Base-by-base conservation (phyloP, 202 grass and related monocot genomes). In the Saccharum hybrid region DNA sequence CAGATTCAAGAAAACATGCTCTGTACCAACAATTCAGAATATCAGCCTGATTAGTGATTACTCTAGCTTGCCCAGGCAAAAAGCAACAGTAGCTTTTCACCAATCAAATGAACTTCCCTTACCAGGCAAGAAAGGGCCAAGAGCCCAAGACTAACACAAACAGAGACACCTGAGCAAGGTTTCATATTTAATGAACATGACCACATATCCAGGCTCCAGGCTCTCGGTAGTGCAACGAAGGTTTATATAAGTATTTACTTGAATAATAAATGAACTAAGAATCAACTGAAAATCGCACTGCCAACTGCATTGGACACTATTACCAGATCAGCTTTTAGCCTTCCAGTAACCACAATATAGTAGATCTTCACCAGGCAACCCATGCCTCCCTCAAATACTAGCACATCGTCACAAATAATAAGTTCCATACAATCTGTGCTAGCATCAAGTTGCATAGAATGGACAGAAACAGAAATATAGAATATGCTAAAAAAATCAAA, bases 361-460 rank as follows among this genome's bases (percentile, higher is more conserved):
- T 52, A 39, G 6, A 81, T 39, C 22, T 19, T 26, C 23, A 76
- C 21, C 0, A 10, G 38, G 39, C 49, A 71, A 71, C 30, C 11
- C n/a, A 81, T 69, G 72, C 72, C 62, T 81, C 71, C 72, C 36
- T 67, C 76, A 72, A 22, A 60, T 79, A 78, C 51, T 80, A 88
- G 26, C 37, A 67, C 36, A 19, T 73, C 31, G 45, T 80, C 62
- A 13, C 45, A 83, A 78, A 16, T 19, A 78, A 19, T 45, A 66
- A 65, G 22, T 15, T 79, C 68, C 72, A 79, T 74, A 57, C 13
- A 30, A 30, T 60, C 8, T 76, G 76, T 63, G 63, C 10, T 39
- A 59, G 54, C 63, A 54, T n/a, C 14, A 43, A 65, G n/a, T 41
- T 63, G 21, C 51, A 82, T 18, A 66, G 34, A 10, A 57, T 82